Percentiles rank a stretch among this genome's conserved stretches.
These are phyloP conservation scores for Tylopilus sp. DNA, from an alignment of 1,284 basidiomycete genomes.

Conservation along the genomic window DNA sequence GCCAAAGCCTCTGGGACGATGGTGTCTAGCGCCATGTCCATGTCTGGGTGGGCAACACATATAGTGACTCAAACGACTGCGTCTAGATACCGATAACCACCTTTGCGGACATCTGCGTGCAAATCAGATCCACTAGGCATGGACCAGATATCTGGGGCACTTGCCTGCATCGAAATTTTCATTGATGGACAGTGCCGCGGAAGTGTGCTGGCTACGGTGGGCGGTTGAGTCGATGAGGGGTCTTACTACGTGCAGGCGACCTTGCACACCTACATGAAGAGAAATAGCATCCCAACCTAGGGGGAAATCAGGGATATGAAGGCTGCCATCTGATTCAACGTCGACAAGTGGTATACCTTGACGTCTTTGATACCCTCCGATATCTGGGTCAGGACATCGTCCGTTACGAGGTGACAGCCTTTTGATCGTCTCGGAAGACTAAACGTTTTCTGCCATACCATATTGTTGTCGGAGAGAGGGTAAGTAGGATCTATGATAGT, in stretches of 20 bases:
- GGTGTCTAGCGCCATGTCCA: conserved; percentile 83
- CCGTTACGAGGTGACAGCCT: conserved; percentile 85
- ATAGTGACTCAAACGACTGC: background rate
- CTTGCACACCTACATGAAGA: conserved; percentile 60
- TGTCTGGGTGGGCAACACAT: conserved; percentile 45
- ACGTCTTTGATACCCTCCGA: conserved; percentile 69
- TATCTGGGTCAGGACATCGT: conserved; percentile 71
- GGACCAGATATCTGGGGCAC: conserved; percentile 2
- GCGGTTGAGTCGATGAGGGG: background rate
- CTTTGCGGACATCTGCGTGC: conserved; percentile 55
- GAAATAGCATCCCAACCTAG: conserved; percentile 69
- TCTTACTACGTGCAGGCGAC: background rate
- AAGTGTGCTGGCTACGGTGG: conserved; percentile 76
- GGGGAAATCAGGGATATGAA: background rate
- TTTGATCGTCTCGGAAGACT: conserved; percentile 56
- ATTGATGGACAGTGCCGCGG: conserved; percentile 84
- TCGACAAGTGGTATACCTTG: conserved; percentile 42
- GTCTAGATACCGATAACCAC: conserved; percentile 25
- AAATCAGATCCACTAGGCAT: conserved; percentile 8
- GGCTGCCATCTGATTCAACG: background rate
- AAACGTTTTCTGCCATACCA: conserved; percentile 94
- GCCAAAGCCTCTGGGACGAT: conserved; percentile 85
- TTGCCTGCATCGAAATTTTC: conserved; percentile 69
- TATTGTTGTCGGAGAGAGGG: conserved; percentile 27
- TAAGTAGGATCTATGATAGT: too few relatives aligned